These are phyloP conservation scores for Mycena indigotica DNA, from an alignment of 768 basidiomycete species.

Conservation along the genomic window DNA sequence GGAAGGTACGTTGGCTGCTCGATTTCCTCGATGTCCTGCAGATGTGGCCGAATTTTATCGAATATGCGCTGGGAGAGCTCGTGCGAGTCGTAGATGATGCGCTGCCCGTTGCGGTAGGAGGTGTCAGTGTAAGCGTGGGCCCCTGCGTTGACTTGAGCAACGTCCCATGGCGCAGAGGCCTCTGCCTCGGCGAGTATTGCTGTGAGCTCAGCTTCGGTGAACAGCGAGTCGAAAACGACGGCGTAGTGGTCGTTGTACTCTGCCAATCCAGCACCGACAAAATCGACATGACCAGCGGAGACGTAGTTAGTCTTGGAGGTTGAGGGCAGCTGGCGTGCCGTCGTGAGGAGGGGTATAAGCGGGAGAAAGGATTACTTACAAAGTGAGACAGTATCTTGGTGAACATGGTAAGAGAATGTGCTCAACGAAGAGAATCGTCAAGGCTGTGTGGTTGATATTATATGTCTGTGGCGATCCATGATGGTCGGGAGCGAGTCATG, in stretches of 20 bases:
- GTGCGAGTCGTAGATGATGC: constrained; percentile 19
- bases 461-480: too few relatives aligned
- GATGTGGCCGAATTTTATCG: constrained; percentile 13
- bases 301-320: constrained; percentile 4
- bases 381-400: too few relatives aligned
- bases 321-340: too few relatives aligned
- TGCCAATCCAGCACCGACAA: constrained; percentile 1
- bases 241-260: constrained; percentile 19
- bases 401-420: too few relatives aligned
- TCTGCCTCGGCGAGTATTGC: constrained; percentile 15
- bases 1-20: constrained; percentile 12
- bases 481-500: too few relatives aligned
- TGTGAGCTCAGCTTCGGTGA: constrained; percentile 16
- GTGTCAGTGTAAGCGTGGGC: constrained; percentile 10
- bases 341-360: too few relatives aligned
- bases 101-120: constrained; percentile 16
- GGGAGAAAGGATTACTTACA: too few relatives aligned
- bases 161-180: constrained; percentile 13
- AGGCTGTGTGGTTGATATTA: too few relatives aligned
- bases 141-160: constrained; percentile 17
- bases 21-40: constrained; percentile 17
- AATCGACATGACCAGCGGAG: constrained; percentile 13
- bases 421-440: too few relatives aligned
- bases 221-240: constrained; percentile 15
- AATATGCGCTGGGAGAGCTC: constrained; percentile 13